A percentile compares a stretch with the other conserved stretches of the same genome.
Evolutionary conservation across 2,329 filamentous ascomycete species (phyloP).

Genomic region (Pseudogymnoascus sp.): DNA sequence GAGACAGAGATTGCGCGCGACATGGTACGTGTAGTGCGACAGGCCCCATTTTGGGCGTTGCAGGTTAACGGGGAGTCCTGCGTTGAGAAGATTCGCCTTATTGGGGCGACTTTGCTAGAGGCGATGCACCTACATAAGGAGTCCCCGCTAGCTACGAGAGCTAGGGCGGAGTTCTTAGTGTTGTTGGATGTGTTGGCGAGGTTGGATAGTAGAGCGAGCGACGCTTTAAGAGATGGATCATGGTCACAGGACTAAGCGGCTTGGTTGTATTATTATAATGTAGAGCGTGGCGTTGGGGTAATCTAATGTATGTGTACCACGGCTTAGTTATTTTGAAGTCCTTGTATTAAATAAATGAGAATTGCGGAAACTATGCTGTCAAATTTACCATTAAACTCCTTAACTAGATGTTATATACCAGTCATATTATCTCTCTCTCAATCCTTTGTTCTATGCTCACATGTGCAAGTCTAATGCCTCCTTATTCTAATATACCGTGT

Average conservation of each 20-base stretch:
- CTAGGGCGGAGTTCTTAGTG: conserved; percentile 32
- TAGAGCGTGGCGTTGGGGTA: background rate
- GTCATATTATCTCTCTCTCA: background rate
- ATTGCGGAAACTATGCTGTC: background rate
- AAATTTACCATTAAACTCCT: background rate
- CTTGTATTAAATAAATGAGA: background rate
- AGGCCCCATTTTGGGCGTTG: conserved; percentile 35
- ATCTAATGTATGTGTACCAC: background rate
- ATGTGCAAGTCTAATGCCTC: background rate
- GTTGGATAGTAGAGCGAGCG: conserved; percentile 36
- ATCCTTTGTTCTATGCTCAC: background rate
- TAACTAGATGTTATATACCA: background rate
- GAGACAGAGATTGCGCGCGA: conserved; percentile 37
- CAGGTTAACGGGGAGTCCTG: conserved; percentile 34
- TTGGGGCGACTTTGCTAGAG: conserved; percentile 32
- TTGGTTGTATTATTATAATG: background rate
- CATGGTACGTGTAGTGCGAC: conserved; percentile 33
- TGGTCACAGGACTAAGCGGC: background rate
- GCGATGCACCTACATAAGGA: conserved; percentile 32
- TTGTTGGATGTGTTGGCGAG: conserved; percentile 34
- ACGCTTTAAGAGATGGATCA: conserved; percentile 30
- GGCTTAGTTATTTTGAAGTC: background rate
- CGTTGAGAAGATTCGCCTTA: conserved; percentile 34
- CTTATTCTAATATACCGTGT: background rate
- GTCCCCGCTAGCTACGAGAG: conserved; percentile 31